A percentile compares a stretch with the other conserved stretches of the same genome.
These are phyloP conservation scores for Rosa persica DNA, from an alignment of 306 rosid species.

Conservation along the genomic window DNA sequence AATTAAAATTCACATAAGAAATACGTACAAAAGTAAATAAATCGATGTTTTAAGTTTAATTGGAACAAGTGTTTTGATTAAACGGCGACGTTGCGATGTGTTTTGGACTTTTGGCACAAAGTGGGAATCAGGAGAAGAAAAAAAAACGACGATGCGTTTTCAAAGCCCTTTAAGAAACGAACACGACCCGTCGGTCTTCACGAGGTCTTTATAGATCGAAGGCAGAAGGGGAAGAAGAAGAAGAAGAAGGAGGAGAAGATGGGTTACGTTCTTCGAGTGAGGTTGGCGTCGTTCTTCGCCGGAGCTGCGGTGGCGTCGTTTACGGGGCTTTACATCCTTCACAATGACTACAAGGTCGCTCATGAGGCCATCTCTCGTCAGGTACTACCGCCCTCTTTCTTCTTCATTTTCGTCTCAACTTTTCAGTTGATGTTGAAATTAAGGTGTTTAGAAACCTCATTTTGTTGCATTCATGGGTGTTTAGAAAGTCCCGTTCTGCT, in stretches of 20 bases:
- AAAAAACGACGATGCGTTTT: neutral
- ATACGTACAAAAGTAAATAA: too few species aligned
- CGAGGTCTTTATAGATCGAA: neutral
- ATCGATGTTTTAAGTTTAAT: too few species aligned
- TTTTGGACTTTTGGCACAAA: too few species aligned
- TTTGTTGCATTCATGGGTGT: too few species aligned
- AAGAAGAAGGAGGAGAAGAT: slow-evolving; percentile 29
- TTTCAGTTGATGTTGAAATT: neutral
- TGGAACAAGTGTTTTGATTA: too few species aligned
- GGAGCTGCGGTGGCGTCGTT: slow-evolving; percentile 88
- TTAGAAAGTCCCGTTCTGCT: too few species aligned
- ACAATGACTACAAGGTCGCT: slow-evolving; percentile 76
- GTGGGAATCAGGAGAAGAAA: too few species aligned
- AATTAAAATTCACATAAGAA: too few species aligned
- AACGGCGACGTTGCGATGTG: neutral
- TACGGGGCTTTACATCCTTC: slow-evolving; percentile 70
- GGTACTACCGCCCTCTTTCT: slow-evolving; percentile 36
- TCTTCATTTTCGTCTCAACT: neutral
- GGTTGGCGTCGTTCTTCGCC: slow-evolving; percentile 81
- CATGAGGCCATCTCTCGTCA: slow-evolving; percentile 65
- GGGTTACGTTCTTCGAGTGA: slow-evolving; percentile 86
- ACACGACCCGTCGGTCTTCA: neutral
- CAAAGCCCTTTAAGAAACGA: neutral
- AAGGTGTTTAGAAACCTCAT: too few species aligned
- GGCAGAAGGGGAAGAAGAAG: neutral